Base-by-base conservation (phyloP, 2,329 filamentous ascomycete genomes). In the Xylaria sp. region DNA sequence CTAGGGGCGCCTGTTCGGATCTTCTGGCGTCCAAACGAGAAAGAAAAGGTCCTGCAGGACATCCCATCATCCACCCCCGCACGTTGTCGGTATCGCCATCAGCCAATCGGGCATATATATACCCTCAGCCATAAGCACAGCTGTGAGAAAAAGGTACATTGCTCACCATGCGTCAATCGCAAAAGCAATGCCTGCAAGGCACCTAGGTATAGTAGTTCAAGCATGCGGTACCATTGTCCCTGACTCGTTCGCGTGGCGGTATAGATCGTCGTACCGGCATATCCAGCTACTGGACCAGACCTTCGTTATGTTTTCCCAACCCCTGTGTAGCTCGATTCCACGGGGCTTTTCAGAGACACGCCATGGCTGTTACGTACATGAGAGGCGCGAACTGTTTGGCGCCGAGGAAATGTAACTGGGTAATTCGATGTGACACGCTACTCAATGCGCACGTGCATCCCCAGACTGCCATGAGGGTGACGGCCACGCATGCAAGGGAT, bases 41-140 rank as follows among this genome's bases (percentile, higher is more conserved):
- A 33, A 38, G 31, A 42, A n/a, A 38, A 25, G 39, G 38, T 38
- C 45, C 38, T 53, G 22, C 17, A 66, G 29, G 29, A 31, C 31
- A 50, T 57, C 15, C 33, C 39, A 27, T 25, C 44, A 25, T 6
- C 47, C 47, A 50, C 49, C 44, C 38, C 45, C 45, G 44, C 38
- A 50, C 47, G 56, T 38, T 53, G 38, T 22, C 50, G 63, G 44
- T 38, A 45, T 29, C 29, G 22, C 22, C n/a, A 15, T 53, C 58
- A 45, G 29, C 57, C 57, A 65, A 65, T 61, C 36, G 33, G 57
- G 55, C 49, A 20, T 36, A 29, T 47, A 36, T 33, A 36, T n/a
- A n/a, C n/a, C n/a, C 13, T 45, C 39, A 36, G 31, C 50, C 39
- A 57, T 45, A 53, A 42, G 39, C 54, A 11, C 42, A 27, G 25